These are phyloP conservation scores for Pseudognaphalium luteoalbum DNA, from an alignment of 129 eudicot species.

Conservation along the genomic window DNA sequence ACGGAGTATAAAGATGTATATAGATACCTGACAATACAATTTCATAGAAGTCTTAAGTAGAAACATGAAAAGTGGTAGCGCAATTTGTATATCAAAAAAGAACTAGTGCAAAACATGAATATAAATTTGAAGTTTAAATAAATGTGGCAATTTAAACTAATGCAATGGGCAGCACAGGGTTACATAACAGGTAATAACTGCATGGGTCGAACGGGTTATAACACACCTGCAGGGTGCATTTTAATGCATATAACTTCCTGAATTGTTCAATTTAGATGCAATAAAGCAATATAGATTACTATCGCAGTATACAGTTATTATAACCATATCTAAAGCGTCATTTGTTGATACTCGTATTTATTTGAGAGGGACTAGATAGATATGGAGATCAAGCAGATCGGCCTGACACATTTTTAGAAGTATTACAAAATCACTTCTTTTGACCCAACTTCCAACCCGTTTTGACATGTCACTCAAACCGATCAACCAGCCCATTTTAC, in stretches of 20 bases:
- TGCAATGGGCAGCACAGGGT: background rate
- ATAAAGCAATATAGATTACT: background rate
- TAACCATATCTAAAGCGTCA: too few relatives aligned
- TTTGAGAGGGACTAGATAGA: background rate
- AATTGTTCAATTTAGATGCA: background rate
- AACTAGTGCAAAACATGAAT: background rate
- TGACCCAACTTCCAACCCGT: background rate
- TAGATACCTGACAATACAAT: background rate
- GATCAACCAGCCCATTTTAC: background rate
- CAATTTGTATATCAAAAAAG: background rate
- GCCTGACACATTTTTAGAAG: background rate
- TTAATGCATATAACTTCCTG: background rate
- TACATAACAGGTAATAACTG: background rate
- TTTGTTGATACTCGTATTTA: too few relatives aligned
- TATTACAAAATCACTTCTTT: background rate
- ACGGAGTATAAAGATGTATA: background rate
- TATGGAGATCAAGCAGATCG: background rate
- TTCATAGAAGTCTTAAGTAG: background rate
- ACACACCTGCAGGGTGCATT: background rate
- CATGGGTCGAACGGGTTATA: background rate
- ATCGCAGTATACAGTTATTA: background rate
- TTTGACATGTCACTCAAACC: background rate
- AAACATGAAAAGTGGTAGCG: background rate
- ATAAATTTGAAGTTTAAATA: background rate
- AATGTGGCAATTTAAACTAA: background rate